Base-by-base conservation (phyloP, 2,329 filamentous ascomycete species). In the Purpureocillium lavendulum region DNA sequence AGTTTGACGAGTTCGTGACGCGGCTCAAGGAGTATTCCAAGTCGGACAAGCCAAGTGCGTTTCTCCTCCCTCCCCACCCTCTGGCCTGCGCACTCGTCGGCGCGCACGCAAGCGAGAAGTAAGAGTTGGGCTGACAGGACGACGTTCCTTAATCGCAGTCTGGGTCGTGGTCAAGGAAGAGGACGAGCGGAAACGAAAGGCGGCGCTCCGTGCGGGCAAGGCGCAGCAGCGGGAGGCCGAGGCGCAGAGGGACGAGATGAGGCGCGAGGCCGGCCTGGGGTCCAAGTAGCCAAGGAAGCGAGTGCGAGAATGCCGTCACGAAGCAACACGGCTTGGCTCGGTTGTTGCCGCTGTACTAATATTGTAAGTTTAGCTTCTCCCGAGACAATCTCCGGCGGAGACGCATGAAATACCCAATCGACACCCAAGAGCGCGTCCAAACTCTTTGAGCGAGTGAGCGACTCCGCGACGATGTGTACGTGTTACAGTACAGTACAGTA, bases 11-110 rank as follows among this genome's bases (percentile, higher is more conserved):
- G 40, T 97, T 95, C 55, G 84, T 96, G 21, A 74, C 57, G 36
- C 80, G 82, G 52, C 64, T 98, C 57, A 96, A 94, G 71, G 78
- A 90, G 52, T 87, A 89, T 60, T 85, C 87, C 18, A 94, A 89
- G 67, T 92, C 84, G 12, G 83, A 94, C 57, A 95, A 90, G 66
- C 86, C 86, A 33, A 94, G 88, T 94, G 71, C 45, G 82, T 67
- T 36, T 24, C 15, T 35, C 13, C 28, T 13, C 18, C 12, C n/a
- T 28, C 13, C 11, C 7, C 26, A 26, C 14, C 39, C 17, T 21
- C 31, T 21, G 28, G 13, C 6, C 12, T 13, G 28, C 12, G n/a
- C 21, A 6, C 10, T 26, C 10, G 21, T 26, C 21, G 10, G 10
- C 6, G 21, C 5, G 21, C 21, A 26, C 21, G 21, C 21, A 26